Base-by-base conservation (phyloP, 139 green algal species). In the Tetradesmus obliquus region DNA sequence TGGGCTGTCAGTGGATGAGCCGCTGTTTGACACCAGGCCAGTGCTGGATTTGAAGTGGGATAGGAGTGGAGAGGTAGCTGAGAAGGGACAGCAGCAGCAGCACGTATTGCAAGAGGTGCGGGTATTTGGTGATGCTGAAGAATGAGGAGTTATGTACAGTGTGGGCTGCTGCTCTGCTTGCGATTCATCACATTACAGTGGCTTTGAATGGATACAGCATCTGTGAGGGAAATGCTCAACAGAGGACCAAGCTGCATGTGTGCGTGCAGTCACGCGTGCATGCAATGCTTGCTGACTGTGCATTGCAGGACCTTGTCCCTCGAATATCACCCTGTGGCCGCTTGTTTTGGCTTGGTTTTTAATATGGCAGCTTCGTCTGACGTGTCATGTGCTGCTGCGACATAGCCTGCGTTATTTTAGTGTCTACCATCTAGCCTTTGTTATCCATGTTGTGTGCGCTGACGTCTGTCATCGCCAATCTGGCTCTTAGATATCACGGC, bases 1-100 rank as follows among this genome's bases (percentile, higher is more conserved):
- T 15, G 80, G 79, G 2, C 5, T 88, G 51, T 62, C 88, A 12
- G 53, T 82, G 4, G 88, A 92, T 22, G 88, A 92, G 51, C 88
- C 80, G 20, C 13, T 92, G 88, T 22, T 53, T 58, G 5, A 19
- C 15, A 76, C 66, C 17, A 24, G 66, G 17, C 66, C 66, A 76
- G 66, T 76, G n/a, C n/a, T 76, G 66, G 5, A 76, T 76, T 76
- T 76, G 66, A 24, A 76, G 5, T 24, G n/a, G 66, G 15, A 76
- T 13, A 71, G 8, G 60, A 71, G 60, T 76, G 15, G n/a, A 19
- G 17, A 76, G 17, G 66, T 19, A 76, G 66, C 66, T 76, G 17
- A 81, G 19, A 8, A 81, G 3, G 19, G 17, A 20, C 72, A 81
- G 72, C 74, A 82, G 74, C 74, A 82, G n/a, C 24, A 51, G 24